A percentile compares a stretch with the other conserved stretches of the same genome.
phyloP scores from a whole-genome alignment of 2,329 filamentous ascomycete species.

The Herpomyces periplanetae region DNA sequence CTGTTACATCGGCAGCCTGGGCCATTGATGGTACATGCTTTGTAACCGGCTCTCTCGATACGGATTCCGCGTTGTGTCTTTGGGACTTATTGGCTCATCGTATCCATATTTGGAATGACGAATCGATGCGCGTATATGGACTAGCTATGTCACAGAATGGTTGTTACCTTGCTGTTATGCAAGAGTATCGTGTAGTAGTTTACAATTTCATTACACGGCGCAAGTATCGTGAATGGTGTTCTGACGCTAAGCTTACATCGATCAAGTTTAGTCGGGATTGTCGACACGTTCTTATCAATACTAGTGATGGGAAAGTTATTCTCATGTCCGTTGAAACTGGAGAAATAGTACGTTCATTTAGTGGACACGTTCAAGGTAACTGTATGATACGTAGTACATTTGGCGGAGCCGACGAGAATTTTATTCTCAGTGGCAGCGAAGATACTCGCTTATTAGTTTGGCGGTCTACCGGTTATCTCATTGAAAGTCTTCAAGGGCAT shows the following conservation, averaged over 20 bases:
- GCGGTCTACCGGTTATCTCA: constrained; percentile 19
- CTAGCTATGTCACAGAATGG: constrained; percentile 48
- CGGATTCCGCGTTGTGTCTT: constrained; percentile 21
- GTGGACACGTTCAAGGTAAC: constrained; percentile 29
- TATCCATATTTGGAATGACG: constrained; percentile 20
- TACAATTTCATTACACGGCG: constrained; percentile 40
- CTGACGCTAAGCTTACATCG: constrained; percentile 30
- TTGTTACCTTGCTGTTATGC: constrained; percentile 33
- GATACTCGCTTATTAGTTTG: constrained; percentile 12
- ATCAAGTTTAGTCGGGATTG: constrained; percentile 47
- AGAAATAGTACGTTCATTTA: constrained; percentile 28
- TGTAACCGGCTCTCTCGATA: constrained; percentile 36
- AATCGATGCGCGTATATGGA: constrained; percentile 37
- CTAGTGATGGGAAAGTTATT: constrained; percentile 31
- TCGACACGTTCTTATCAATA: constrained; percentile 41
- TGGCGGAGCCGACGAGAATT: constrained; percentile 64
- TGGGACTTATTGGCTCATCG: constrained; percentile 6
- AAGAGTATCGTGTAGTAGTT: constrained; percentile 27
- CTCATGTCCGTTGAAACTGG: constrained; percentile 36
- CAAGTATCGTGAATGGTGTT: constrained; percentile 29
- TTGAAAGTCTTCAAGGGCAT: constrained; percentile 41
- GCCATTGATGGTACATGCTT: constrained; percentile 34
- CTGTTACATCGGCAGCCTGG: constrained; percentile 72
- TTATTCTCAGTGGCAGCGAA: constrained; percentile 67
- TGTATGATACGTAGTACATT: constrained; percentile 49